Percentiles rank a stretch among this genome's conserved stretches.
Conservation (phyloP, 768 basidiomycete genomes). For the Mycena albidolilacea region DNA sequence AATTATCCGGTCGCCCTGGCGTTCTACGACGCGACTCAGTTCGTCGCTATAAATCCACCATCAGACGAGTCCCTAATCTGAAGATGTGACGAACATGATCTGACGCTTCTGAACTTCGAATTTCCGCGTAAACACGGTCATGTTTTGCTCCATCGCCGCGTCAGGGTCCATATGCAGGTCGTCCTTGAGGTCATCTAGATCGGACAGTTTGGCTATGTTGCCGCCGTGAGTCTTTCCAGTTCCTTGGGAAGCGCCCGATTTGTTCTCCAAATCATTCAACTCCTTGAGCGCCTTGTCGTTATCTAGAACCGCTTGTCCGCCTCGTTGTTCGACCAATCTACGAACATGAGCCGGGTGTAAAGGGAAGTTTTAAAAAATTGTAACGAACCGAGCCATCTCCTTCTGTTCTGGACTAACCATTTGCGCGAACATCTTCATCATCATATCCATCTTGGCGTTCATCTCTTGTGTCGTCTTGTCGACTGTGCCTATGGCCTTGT, state of each 20-base stretch:
- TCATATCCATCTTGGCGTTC: slow-evolving; percentile 41
- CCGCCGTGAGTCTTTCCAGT: neutral
- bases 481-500: neutral
- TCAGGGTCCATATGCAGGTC: slow-evolving; percentile 47
- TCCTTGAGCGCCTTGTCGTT: slow-evolving; percentile 44
- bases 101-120: slow-evolving; percentile 50
- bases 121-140: slow-evolving; percentile 49
- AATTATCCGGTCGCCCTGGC: slow-evolving; percentile 51
- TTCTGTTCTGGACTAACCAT: slow-evolving; percentile 43
- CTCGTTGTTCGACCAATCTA: slow-evolving; percentile 41
- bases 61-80: neutral
- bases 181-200: slow-evolving; percentile 30
- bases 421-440: slow-evolving; percentile 44
- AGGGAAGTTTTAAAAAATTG: neutral
- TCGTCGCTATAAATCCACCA: slow-evolving; percentile 38
- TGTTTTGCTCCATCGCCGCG: slow-evolving; percentile 45
- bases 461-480: slow-evolving; percentile 27
- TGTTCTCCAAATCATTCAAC: slow-evolving; percentile 39
- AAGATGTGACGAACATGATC: slow-evolving; percentile 33
- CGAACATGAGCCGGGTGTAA: neutral
- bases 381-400: slow-evolving; percentile 40
- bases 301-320: slow-evolving; percentile 42
- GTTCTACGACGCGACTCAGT: slow-evolving; percentile 42
- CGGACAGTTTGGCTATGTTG: slow-evolving; percentile 11
- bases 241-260: slow-evolving; percentile 6